phyloP scores from a whole-genome alignment of 768 basidiomycete species.

The Asterophora parasitica region DNA sequence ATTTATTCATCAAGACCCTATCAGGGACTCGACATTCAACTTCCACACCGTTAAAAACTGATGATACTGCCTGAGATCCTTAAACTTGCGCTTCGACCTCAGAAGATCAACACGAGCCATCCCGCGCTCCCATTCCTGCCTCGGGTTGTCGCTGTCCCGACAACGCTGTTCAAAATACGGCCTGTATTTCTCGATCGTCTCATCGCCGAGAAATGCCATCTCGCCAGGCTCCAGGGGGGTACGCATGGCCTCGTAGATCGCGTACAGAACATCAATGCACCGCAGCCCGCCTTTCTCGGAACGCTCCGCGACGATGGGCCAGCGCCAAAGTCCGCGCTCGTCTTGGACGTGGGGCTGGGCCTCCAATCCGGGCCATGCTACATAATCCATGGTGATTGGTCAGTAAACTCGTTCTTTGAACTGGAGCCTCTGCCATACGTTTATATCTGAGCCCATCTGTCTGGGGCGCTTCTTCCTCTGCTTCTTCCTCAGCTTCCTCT shows the following conservation, averaged over 20 bases:
- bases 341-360: too few relatives aligned
- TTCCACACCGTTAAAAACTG: too few relatives aligned
- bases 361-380: too few relatives aligned
- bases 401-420: neutral
- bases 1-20: too few relatives aligned
- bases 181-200: constrained; percentile 29
- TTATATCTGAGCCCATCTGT: too few relatives aligned
- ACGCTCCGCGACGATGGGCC: constrained; percentile 41
- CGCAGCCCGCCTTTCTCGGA: constrained; percentile 38
- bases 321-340: constrained; percentile 31
- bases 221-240: constrained; percentile 43
- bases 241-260: constrained; percentile 47
- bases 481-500: too few relatives aligned
- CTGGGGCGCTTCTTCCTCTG: too few relatives aligned
- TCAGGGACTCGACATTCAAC: constrained; percentile 18
- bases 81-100: constrained; percentile 47
- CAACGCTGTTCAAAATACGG: constrained; percentile 43
- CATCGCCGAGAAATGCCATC: constrained; percentile 18
- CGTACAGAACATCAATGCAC: constrained; percentile 55
- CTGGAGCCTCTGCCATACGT: neutral
- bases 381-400: neutral
- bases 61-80: too few relatives aligned
- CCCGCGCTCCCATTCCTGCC: constrained; percentile 40
- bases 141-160: constrained; percentile 34
- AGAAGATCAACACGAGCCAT: constrained; percentile 55